Conservation (phyloP, 1,139 yeast species). For the Insectozyma bohioensis region DNA sequence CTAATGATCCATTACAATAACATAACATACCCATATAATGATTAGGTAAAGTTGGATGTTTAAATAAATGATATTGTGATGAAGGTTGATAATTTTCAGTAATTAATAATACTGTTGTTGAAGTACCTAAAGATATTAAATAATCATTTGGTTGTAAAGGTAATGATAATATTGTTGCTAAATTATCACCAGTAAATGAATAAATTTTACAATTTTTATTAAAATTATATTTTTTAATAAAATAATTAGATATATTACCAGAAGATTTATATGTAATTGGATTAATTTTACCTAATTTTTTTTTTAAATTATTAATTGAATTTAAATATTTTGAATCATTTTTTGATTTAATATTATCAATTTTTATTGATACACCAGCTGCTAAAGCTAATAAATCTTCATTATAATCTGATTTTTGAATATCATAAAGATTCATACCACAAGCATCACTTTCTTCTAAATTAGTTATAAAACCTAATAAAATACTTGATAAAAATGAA, state of each 20-base stretch:
- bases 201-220: conserved; percentile 51
- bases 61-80: conserved; percentile 79
- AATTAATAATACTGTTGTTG: conserved; percentile 80
- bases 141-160: conserved; percentile 78
- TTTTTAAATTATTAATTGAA: conserved; percentile 39
- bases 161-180: conserved; percentile 82
- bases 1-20: conserved; percentile 87
- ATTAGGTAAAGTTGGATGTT: conserved; percentile 76
- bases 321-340: conserved; percentile 18
- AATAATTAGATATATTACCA: conserved; percentile 58
- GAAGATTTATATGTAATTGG: conserved; percentile 42
- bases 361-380: conserved; percentile 45
- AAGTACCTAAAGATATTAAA: conserved; percentile 81
- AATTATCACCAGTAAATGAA: conserved; percentile 85
- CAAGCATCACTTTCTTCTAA: conserved; percentile 87
- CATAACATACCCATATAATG: conserved; percentile 95
- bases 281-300: conserved; percentile 52
- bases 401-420: conserved; percentile 51
- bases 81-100: conserved; percentile 80
- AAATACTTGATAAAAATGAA: conserved; percentile 70
- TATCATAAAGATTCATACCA: conserved; percentile 86
- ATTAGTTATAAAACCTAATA: conserved; percentile 61
- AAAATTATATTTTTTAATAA: conserved; percentile 64
- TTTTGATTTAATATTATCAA: conserved; percentile 28
- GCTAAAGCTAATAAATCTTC: conserved; percentile 52